Percentiles rank a stretch among this genome's conserved stretches.
Conservation (phyloP, 148 eudicot species). For the Limonium bicolor region DNA sequence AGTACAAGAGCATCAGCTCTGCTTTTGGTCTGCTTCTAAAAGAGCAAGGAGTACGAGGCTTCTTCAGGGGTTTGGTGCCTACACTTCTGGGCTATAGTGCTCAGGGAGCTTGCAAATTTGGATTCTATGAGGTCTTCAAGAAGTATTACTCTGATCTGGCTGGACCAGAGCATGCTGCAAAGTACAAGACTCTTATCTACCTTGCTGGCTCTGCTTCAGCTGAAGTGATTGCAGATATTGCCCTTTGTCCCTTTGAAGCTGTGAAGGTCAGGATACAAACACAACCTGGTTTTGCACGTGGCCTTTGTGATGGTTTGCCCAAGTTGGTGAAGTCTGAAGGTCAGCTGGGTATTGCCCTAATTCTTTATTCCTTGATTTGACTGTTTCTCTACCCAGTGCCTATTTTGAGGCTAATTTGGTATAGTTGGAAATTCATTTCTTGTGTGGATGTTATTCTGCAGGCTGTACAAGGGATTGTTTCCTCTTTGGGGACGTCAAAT, state of each 20-base stretch:
- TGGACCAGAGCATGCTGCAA: conserved; percentile 43
- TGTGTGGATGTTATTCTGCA: conserved; percentile 14
- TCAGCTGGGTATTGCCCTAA: no score
- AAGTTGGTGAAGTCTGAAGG: conserved; percentile 53
- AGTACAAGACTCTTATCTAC: conserved; percentile 49
- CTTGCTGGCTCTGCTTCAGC: conserved; percentile 73
- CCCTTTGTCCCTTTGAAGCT: conserved; percentile 68
- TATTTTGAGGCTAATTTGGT: no score
- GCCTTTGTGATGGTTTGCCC: conserved; percentile 58
- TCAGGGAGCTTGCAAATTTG: conserved; percentile 66
- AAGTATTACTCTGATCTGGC: conserved; percentile 58
- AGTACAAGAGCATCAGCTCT: conserved; percentile 45
- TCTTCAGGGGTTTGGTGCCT: conserved; percentile 69
- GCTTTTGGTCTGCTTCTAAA: conserved; percentile 41
- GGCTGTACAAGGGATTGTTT: conserved; percentile 58
- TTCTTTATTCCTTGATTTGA: no score
- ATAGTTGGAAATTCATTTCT: background rate
- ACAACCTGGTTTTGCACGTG: conserved; percentile 60
- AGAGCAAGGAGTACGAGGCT: conserved; percentile 53
- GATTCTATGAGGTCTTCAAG: conserved; percentile 67
- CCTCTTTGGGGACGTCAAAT: conserved; percentile 87
- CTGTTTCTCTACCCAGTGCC: no score
- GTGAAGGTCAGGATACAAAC: conserved; percentile 75
- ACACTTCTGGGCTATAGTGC: conserved; percentile 63
- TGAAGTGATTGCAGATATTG: conserved; percentile 60